phyloP scores from a whole-genome alignment of 306 rosid species.

The Carpinus fangiana region DNA sequence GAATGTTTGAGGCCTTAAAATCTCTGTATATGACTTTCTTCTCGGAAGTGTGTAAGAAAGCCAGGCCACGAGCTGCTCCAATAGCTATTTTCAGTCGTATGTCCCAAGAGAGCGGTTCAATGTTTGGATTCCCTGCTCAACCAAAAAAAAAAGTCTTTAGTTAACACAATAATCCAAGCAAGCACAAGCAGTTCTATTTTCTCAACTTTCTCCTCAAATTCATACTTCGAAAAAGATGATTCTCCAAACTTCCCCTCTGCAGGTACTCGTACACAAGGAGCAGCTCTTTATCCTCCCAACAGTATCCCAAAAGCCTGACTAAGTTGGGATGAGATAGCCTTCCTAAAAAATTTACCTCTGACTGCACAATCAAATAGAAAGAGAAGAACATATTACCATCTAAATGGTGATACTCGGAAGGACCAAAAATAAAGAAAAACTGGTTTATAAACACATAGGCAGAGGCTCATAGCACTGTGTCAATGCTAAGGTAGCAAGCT shows the following conservation, averaged over 20 bases:
- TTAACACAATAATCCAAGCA: slow-evolving; percentile 7
- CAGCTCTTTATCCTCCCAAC: slow-evolving; percentile 62
- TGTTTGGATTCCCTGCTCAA: slow-evolving; percentile 50
- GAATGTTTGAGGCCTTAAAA: slow-evolving; percentile 89
- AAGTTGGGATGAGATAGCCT: slow-evolving; percentile 80
- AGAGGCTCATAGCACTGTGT: neutral
- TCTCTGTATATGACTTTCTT: slow-evolving; percentile 81
- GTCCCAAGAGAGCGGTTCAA: slow-evolving; percentile 69
- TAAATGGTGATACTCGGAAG: neutral
- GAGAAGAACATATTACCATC: neutral
- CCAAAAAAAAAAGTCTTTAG: slow-evolving; percentile 1
- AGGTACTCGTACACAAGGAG: slow-evolving; percentile 93
- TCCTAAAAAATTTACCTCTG: slow-evolving; percentile 84
- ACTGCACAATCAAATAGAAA: slow-evolving; percentile 47
- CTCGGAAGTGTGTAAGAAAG: slow-evolving; percentile 74
- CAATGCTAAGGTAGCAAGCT: neutral
- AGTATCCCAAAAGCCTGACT: slow-evolving; percentile 78
- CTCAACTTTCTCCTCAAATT: slow-evolving; percentile 20
- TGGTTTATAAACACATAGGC: neutral
- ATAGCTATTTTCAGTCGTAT: slow-evolving; percentile 66
- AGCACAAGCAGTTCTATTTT: neutral
- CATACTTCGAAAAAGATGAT: slow-evolving; percentile 85
- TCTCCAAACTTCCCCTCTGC: slow-evolving; percentile 89
- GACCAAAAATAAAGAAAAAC: neutral
- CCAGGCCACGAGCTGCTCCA: slow-evolving; percentile 89